These are phyloP conservation scores for Amanita brunnescens DNA, from an alignment of 768 basidiomycete species.

Conservation along the genomic window DNA sequence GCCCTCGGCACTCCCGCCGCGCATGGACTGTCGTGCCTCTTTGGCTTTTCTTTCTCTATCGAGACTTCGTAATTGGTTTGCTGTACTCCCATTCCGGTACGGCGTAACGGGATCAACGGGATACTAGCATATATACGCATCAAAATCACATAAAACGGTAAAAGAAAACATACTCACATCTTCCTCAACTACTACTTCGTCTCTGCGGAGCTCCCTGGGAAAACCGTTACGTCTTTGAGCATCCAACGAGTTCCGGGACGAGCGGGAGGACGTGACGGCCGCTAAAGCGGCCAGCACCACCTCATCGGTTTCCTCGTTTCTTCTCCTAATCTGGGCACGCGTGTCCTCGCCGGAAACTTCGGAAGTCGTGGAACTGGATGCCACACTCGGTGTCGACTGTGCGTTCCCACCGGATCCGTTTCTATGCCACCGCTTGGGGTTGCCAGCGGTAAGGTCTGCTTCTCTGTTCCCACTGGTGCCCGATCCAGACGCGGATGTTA, in stretches of 20 bases:
- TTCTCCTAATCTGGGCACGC: background rate
- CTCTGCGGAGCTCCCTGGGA: constrained; percentile 33
- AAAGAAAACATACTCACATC: background rate
- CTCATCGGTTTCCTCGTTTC: constrained; percentile 16
- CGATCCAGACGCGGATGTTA: background rate
- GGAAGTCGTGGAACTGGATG: background rate
- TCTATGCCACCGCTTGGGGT: constrained; percentile 6
- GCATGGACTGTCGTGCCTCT: constrained; percentile 46
- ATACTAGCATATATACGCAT: constrained; percentile 14
- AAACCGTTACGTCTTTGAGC: constrained; percentile 30
- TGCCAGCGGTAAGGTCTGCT: background rate
- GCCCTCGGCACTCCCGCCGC: constrained; percentile 68
- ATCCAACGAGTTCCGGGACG: constrained; percentile 35
- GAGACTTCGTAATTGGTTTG: background rate
- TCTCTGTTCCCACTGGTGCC: background rate
- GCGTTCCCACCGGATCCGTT: background rate
- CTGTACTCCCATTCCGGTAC: constrained; percentile 13
- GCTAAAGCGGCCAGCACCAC: constrained; percentile 51
- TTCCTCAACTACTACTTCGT: constrained; percentile 15
- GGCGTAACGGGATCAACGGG: constrained; percentile 33
- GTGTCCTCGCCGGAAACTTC: background rate
- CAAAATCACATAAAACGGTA: background rate
- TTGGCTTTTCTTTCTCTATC: constrained; percentile 1
- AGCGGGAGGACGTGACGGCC: constrained; percentile 47
- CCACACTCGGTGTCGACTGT: background rate